phyloP scores from a whole-genome alignment of 495 filamentous ascomycete genomes.

The Darksidea phi region DNA sequence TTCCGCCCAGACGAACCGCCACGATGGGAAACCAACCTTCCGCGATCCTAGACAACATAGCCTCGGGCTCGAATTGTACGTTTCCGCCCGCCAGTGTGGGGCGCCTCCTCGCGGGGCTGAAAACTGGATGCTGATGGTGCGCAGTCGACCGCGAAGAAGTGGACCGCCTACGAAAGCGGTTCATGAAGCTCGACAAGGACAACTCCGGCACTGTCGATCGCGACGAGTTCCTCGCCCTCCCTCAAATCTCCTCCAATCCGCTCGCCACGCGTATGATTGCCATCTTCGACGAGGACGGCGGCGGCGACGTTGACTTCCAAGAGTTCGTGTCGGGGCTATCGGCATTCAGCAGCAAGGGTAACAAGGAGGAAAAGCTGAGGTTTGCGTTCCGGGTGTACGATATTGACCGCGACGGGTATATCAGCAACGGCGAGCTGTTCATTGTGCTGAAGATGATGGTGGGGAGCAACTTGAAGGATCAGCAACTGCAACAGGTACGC shows the following conservation, averaged over 20 bases:
- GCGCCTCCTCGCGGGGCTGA: constrained; percentile 32
- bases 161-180: constrained; percentile 88
- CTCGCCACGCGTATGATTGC: constrained; percentile 97
- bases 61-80: constrained; percentile 93
- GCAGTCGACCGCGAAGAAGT: constrained; percentile 96
- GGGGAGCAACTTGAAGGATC: constrained; percentile 97
- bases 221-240: constrained; percentile 95
- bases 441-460: constrained; percentile 99
- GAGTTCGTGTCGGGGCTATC: constrained; percentile 96
- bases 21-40: constrained; percentile 78
- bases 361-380: constrained; percentile 96
- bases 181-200: constrained; percentile 99
- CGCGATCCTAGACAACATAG: constrained; percentile 89
- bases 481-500: constrained; percentile 84
- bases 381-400: constrained; percentile 99
- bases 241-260: constrained; percentile 96
- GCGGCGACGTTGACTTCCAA: constrained; percentile 97
- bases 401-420: constrained; percentile 97
- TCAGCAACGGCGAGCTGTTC: constrained; percentile 97
- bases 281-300: constrained; percentile 98
- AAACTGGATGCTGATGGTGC: constrained; percentile 11
- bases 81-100: constrained; percentile 13
- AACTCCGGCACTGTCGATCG: constrained; percentile 97
- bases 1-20: constrained; percentile 18
- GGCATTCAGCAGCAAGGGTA: constrained; percentile 95